Evolutionary conservation across 2,329 filamentous ascomycete genomes (phyloP), one percentile per base, ranked within the genome.

Genomic region (Neonectria ditissima): DNA sequence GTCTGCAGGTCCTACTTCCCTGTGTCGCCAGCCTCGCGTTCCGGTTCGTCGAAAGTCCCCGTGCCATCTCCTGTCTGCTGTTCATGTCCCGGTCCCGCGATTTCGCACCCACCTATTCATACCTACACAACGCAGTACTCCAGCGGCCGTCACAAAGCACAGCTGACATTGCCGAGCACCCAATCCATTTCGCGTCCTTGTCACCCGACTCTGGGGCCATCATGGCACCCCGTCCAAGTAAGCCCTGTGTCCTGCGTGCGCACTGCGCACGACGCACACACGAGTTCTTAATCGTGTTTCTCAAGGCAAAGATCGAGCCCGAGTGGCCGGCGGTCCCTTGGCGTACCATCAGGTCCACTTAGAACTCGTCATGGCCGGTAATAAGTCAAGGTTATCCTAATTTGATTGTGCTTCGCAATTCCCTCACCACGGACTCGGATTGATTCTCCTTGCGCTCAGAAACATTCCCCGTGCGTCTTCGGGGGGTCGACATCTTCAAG

Each of bases 21-120:
- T 65, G 60, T 56, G 32, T 52, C 16, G 32, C 41, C 30, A 50
- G 54, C 48, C 16, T 44, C 50, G 55, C 32, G 43, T 50, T 62
- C 55, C 54, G 55, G 58, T 65, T 67, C 54, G 53, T 37, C 41
- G 54, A 63, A 53, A 50, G 37, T 52, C 41, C 45, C 52, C 39
- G 37, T 57, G n/a, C n/a, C 34, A 37, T 62, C 44, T 58, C 39
- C 52, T 34, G 11, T 20, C 26, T 43, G 30, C 26, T 13, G 16
- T 44, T 28, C 41, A 48, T 30, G n/a, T 37, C 24, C 24, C 14
- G 28, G 52, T 26, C 52, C 44, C 20, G 14, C 30, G 58, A 52
- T 28, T 54, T 37, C 44, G 37, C 52, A 51, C 48, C 28, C 55
- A 41, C 37, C 37, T 20, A 20, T 20, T 18, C 16, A 11, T 20